Conservation (phyloP, 306 rosid species). For the Cicer chorassanicum region DNA sequence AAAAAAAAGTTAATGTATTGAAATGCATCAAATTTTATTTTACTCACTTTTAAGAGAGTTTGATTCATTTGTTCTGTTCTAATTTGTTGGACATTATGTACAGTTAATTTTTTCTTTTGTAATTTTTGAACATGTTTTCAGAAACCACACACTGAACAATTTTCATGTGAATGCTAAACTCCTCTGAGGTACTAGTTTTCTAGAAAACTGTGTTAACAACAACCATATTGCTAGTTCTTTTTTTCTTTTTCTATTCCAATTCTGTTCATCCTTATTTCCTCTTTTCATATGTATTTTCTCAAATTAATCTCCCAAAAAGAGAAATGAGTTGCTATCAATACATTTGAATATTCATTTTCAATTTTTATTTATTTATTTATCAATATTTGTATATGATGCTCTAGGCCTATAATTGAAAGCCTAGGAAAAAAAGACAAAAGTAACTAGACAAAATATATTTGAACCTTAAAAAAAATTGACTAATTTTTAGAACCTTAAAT, state of each 20-base stretch:
- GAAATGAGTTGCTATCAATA: neutral
- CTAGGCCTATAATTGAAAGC: neutral
- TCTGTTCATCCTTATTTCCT: constrained; percentile 10
- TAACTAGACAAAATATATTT: neutral
- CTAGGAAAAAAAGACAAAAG: neutral
- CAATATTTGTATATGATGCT: neutral
- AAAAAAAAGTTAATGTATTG: too few relatives aligned
- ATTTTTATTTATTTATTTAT: neutral
- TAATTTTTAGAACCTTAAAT: neutral
- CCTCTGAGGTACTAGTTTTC: too few relatives aligned
- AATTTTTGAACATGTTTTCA: constrained; percentile 10
- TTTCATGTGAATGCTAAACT: neutral
- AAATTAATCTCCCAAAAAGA: neutral
- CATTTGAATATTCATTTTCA: neutral
- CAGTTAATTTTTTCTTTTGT: neutral
- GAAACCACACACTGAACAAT: constrained; percentile 18
- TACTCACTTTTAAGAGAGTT: too few relatives aligned
- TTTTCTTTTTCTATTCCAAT: constrained; percentile 5
- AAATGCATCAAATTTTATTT: too few relatives aligned
- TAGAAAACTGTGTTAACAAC: too few relatives aligned
- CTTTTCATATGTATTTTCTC: neutral
- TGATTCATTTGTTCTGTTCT: constrained; percentile 5
- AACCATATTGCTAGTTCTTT: neutral
- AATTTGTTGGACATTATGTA: neutral
- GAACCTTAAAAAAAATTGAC: neutral